Evolutionary conservation across 129 eudicot species (phyloP).

Genomic region (Apium graveolens): DNA sequence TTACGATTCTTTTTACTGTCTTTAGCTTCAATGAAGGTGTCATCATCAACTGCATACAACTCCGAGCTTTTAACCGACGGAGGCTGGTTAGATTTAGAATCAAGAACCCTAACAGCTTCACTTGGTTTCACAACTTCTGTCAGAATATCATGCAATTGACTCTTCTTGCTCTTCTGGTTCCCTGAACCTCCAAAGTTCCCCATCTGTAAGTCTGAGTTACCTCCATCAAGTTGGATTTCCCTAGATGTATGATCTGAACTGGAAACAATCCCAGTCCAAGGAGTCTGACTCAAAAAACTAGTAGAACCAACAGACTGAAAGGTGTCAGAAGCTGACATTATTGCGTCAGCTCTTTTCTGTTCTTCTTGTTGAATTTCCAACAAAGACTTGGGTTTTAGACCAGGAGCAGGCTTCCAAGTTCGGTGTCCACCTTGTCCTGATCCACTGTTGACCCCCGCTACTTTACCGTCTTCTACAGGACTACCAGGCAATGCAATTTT

Average conservation of each 20-base stretch:
- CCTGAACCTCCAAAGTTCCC: constrained; percentile 20
- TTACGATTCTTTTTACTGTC: constrained; percentile 85
- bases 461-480: constrained; percentile 13
- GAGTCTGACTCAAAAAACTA: constrained; percentile 29
- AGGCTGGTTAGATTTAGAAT: constrained; percentile 14
- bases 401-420: constrained; percentile 93
- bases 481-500: constrained; percentile 12
- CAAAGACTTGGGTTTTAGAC: constrained; percentile 77
- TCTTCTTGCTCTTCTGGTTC: constrained; percentile 39
- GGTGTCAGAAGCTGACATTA: constrained; percentile 35
- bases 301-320: constrained; percentile 45
- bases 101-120: constrained; percentile 23
- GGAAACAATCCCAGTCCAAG: constrained; percentile 67
- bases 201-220: constrained; percentile 19
- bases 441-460: constrained; percentile 21
- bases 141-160: constrained; percentile 56
- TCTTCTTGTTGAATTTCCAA: constrained; percentile 92
- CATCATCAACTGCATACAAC: constrained; percentile 36
- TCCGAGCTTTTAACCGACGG: constrained; percentile 21
- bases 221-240: constrained; percentile 30
- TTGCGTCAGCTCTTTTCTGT: constrained; percentile 50
- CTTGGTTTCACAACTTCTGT: constrained; percentile 36
- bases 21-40: constrained; percentile 75
- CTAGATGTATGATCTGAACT: constrained; percentile 34
- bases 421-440: constrained; percentile 34